Evolutionary conservation across 148 eudicot species (phyloP).

Genomic region (Pharnaceum exiguum): DNA sequence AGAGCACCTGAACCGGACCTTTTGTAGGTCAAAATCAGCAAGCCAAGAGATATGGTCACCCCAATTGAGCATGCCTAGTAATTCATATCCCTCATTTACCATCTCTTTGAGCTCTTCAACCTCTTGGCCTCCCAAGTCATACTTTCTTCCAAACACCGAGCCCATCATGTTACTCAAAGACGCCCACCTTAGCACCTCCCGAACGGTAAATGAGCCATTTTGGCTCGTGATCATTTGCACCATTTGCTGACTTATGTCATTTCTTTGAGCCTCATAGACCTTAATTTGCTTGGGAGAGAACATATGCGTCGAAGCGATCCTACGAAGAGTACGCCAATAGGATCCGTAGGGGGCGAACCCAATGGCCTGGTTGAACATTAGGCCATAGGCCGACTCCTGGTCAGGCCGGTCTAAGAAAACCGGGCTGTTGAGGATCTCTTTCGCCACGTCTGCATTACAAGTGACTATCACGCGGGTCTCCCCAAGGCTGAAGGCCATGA

Average conservation of each 20-base stretch:
- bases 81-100: slow-evolving; percentile 74
- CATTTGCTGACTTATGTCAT: slow-evolving; percentile 39
- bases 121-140: slow-evolving; percentile 24
- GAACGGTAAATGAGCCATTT: slow-evolving; percentile 24
- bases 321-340: slow-evolving; percentile 73
- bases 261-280: slow-evolving; percentile 37
- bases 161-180: slow-evolving; percentile 76
- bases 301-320: slow-evolving; percentile 61
- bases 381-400: slow-evolving; percentile 67
- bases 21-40: slow-evolving; percentile 53
- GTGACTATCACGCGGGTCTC: slow-evolving; percentile 61
- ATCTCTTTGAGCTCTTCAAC: slow-evolving; percentile 37
- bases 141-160: slow-evolving; percentile 48
- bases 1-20: slow-evolving; percentile 54
- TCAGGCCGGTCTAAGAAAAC: slow-evolving; percentile 68
- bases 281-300: slow-evolving; percentile 72
- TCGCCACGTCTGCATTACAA: slow-evolving; percentile 60
- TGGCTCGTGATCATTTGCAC: slow-evolving; percentile 13
- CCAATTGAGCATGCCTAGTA: slow-evolving; percentile 61
- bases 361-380: slow-evolving; percentile 75
- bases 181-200: slow-evolving; percentile 45
- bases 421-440: slow-evolving; percentile 57
- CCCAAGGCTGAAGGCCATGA: slow-evolving; percentile 72
- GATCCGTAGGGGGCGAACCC: slow-evolving; percentile 83
- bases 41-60: slow-evolving; percentile 68